Evolutionary conservation across 2,329 filamentous ascomycete species (phyloP).

Genomic region (Aspergillus ruber): DNA sequence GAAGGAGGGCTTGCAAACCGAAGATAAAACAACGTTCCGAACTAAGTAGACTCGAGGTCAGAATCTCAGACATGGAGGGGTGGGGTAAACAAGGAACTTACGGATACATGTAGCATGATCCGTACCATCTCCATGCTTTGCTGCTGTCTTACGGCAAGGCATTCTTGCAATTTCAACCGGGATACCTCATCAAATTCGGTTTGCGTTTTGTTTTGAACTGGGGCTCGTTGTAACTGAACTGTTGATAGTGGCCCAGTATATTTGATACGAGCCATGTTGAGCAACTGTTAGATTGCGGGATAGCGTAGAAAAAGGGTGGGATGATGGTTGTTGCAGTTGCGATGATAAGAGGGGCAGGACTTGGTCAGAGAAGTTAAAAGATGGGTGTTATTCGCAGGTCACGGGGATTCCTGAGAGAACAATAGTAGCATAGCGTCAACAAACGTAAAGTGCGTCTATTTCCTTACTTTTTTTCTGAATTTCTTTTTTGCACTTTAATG

Average conservation of each 20-base stretch:
- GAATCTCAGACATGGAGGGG: slow-evolving; percentile 2
- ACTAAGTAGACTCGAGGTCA: slow-evolving; percentile 17
- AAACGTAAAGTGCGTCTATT: not conserved
- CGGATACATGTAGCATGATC: slow-evolving; percentile 42
- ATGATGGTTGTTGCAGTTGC: not conserved
- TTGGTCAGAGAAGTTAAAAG: not conserved
- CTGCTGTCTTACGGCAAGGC: slow-evolving; percentile 26
- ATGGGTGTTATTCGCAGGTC: not conserved
- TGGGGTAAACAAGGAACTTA: slow-evolving; percentile 20
- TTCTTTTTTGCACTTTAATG: too few relatives aligned
- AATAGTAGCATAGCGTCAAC: not conserved
- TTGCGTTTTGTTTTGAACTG: slow-evolving; percentile 10
- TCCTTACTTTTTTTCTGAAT: not conserved
- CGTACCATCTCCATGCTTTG: slow-evolving; percentile 45
- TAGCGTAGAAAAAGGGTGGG: not conserved
- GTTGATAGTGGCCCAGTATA: slow-evolving; percentile 14
- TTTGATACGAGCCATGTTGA: slow-evolving; percentile 20
- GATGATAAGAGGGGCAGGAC: too few relatives aligned
- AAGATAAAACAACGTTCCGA: slow-evolving; percentile 30
- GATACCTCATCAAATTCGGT: slow-evolving; percentile 6
- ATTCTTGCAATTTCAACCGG: slow-evolving; percentile 6
- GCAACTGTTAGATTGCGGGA: not conserved
- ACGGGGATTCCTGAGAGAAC: not conserved
- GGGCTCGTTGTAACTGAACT: slow-evolving; percentile 12
- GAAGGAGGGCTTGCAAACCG: slow-evolving; percentile 15